Evolutionary conservation across 2,329 filamentous ascomycete genomes (phyloP).

Genomic region (Fusarium sp.): DNA sequence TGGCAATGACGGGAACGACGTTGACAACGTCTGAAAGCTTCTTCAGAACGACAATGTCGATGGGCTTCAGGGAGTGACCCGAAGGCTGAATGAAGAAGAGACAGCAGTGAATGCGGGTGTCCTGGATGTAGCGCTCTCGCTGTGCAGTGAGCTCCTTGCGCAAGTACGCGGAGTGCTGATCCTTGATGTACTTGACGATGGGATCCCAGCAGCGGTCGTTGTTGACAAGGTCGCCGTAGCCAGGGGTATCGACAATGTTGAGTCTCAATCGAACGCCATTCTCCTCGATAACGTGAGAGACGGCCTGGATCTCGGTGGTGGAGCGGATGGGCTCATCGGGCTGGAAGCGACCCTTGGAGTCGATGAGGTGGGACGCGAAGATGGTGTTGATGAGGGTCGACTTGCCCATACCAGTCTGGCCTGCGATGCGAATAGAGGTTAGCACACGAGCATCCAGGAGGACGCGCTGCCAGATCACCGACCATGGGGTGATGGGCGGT

Average conservation of each 20-base stretch:
- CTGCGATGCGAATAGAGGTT: constrained; percentile 59
- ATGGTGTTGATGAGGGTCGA: constrained; percentile 99
- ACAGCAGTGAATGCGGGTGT: constrained; percentile 99
- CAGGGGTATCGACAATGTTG: constrained; percentile 99
- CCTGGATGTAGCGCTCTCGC: constrained; percentile 98
- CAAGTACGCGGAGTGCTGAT: constrained; percentile 98
- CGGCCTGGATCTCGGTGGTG: constrained; percentile 97
- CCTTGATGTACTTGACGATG: constrained; percentile 99
- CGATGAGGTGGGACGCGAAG: constrained; percentile 98
- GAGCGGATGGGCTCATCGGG: constrained; percentile 94
- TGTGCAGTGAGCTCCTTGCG: constrained; percentile 99
- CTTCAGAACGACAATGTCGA: constrained; percentile 99
- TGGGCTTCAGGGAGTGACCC: constrained; percentile 97
- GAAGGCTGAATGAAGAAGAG: constrained; percentile 99
- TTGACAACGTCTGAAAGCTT: constrained; percentile 99
- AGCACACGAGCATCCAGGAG: constrained; percentile 23
- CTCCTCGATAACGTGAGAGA: constrained; percentile 99
- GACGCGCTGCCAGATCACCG: constrained; percentile 5
- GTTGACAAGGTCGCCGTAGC: constrained; percentile 98
- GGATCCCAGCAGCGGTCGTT: constrained; percentile 99
- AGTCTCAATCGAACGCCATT: constrained; percentile 97
- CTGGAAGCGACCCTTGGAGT: constrained; percentile 94
- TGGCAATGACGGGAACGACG: constrained; percentile 98
- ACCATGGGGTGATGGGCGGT: constrained; percentile 33
- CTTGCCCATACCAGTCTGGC: constrained; percentile 98